phyloP scores from a whole-genome alignment of 1,284 basidiomycete species.

The Pisolithus thermaeus region DNA sequence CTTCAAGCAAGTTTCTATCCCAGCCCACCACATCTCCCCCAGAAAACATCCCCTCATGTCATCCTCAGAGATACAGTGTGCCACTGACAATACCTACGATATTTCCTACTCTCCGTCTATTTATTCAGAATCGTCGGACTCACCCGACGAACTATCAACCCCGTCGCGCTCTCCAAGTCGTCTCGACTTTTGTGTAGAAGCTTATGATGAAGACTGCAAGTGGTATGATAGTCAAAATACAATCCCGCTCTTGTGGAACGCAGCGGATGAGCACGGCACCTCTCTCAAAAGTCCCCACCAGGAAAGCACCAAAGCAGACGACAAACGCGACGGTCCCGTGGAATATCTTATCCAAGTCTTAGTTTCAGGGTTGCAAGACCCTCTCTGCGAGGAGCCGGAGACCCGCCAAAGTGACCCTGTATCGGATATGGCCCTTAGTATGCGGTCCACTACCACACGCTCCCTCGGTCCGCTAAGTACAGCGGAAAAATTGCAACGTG shows the following conservation, averaged over 20 bases:
- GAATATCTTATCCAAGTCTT: no score
- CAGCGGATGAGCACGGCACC: background rate
- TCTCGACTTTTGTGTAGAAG: slow-evolving; percentile 26
- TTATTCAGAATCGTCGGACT: slow-evolving; percentile 7
- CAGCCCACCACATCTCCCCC: background rate
- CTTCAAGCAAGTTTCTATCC: background rate
- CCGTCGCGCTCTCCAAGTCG: slow-evolving; percentile 29
- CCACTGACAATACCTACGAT: background rate
- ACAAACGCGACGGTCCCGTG: background rate
- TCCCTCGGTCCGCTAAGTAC: no score
- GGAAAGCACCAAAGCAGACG: background rate
- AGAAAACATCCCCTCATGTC: slow-evolving; percentile 1
- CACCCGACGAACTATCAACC: slow-evolving; percentile 9
- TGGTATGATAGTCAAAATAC: background rate
- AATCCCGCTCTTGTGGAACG: background rate
- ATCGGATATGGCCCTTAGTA: no score
- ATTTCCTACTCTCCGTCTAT: slow-evolving; percentile 4
- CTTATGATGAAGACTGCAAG: slow-evolving; percentile 6
- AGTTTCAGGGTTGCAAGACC: no score
- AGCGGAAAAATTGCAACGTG: no score
- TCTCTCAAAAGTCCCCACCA: background rate
- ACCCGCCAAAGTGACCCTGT: no score
- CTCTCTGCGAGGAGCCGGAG: no score
- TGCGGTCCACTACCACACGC: no score
- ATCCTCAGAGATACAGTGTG: background rate